These are phyloP conservation scores for Hypoxylon intermedium DNA, from an alignment of 495 filamentous ascomycete species.

Conservation along the genomic window DNA sequence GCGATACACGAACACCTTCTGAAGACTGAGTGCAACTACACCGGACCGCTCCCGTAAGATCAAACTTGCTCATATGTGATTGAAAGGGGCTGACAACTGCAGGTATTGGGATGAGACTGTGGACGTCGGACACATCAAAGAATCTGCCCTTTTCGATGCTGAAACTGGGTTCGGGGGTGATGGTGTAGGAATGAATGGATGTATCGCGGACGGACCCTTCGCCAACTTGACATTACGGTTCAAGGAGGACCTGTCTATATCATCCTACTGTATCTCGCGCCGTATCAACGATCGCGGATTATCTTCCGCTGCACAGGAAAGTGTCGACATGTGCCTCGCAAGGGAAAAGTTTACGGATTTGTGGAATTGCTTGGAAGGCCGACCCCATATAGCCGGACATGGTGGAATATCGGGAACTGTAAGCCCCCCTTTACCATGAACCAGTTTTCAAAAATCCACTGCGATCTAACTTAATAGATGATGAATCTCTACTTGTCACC, in stretches of 20 bases:
- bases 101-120: slow-evolving; percentile 57
- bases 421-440: background rate
- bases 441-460: too few species aligned
- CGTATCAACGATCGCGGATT: slow-evolving; percentile 42
- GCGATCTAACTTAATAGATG: too few species aligned
- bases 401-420: slow-evolving; percentile 46
- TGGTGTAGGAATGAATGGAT: slow-evolving; percentile 40
- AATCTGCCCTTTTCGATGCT: slow-evolving; percentile 44
- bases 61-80: background rate
- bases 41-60: slow-evolving; percentile 54
- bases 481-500: slow-evolving; percentile 37
- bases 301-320: slow-evolving; percentile 7
- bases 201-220: slow-evolving; percentile 56
- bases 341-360: slow-evolving; percentile 34
- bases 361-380: slow-evolving; percentile 50
- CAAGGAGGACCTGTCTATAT: slow-evolving; percentile 23
- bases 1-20: slow-evolving; percentile 53
- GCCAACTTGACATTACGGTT: slow-evolving; percentile 49
- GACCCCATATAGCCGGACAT: slow-evolving; percentile 52
- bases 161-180: slow-evolving; percentile 54
- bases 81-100: background rate
- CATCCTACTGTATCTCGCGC: slow-evolving; percentile 48
- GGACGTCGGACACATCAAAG: slow-evolving; percentile 49
- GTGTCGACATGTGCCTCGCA: slow-evolving; percentile 45
- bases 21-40: slow-evolving; percentile 53